Conservation (phyloP, 1,139 yeast genomes). For the Zygoascus meyerae region DNA sequence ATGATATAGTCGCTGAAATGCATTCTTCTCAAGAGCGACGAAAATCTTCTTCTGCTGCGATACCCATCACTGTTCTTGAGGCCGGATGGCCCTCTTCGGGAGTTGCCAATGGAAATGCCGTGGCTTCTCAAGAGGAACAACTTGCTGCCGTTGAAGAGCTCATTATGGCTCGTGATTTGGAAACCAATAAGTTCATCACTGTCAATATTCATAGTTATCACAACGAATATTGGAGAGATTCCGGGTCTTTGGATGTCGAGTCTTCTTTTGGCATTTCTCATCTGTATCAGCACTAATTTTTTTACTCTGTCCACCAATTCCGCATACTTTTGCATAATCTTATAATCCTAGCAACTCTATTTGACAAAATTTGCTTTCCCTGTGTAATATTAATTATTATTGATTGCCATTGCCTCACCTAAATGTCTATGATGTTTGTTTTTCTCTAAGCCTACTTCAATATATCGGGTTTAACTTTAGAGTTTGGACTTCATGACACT, state of each 20-base stretch:
- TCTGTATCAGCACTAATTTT: constrained; percentile 12
- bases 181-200: constrained; percentile 19
- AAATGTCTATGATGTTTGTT: too few species aligned
- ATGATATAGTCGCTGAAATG: neutral
- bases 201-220: constrained; percentile 22
- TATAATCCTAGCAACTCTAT: too few species aligned
- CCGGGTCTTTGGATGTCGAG: constrained; percentile 25
- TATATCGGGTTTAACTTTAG: neutral
- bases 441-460: too few species aligned
- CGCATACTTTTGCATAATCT: neutral
- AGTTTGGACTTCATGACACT: neutral
- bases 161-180: constrained; percentile 20
- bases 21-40: constrained; percentile 7
- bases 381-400: too few species aligned
- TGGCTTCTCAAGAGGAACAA: constrained; percentile 52
- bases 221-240: constrained; percentile 28
- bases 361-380: too few species aligned
- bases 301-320: neutral
- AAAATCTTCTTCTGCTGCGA: constrained; percentile 2
- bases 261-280: constrained; percentile 23
- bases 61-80: constrained; percentile 48
- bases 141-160: constrained; percentile 47
- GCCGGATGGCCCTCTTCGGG: constrained; percentile 71
- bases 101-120: constrained; percentile 47
- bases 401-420: too few species aligned